Evolutionary conservation across 257 asterid species (phyloP).

Genomic region (Mentha longifolia): DNA sequence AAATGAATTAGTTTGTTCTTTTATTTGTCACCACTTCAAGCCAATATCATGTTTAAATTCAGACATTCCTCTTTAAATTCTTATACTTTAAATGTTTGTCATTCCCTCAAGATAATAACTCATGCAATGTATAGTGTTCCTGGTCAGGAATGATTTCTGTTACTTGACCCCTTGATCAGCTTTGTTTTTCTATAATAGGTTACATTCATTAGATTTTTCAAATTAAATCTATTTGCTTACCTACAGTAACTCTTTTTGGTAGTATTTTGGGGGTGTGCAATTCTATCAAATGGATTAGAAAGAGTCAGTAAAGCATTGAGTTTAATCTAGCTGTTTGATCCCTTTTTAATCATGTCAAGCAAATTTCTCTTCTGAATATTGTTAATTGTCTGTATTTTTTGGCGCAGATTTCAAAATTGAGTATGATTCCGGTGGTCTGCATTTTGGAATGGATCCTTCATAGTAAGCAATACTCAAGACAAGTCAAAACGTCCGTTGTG

Average conservation of each 20-base stretch:
- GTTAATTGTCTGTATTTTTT: slow-evolving; percentile 28
- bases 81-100: background rate
- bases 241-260: background rate
- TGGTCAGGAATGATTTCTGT: background rate
- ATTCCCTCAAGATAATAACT: background rate
- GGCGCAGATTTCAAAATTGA: slow-evolving; percentile 86
- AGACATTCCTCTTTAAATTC: background rate
- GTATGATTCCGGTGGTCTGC: slow-evolving; percentile 98
- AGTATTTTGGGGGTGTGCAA: background rate
- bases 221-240: background rate
- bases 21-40: background rate
- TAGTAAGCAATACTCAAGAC: slow-evolving; percentile 68
- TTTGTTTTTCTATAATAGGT: slow-evolving; percentile 4
- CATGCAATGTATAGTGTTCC: background rate
- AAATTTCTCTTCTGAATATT: slow-evolving; percentile 17
- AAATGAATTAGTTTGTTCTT: background rate
- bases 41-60: background rate
- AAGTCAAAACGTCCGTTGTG: slow-evolving; percentile 77
- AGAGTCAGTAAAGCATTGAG: slow-evolving; percentile 2
- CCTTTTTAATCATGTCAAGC: background rate
- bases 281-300: background rate
- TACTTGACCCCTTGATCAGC: background rate
- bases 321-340: background rate
- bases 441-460: slow-evolving; percentile 94
- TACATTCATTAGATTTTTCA: background rate